Evolutionary conservation across 1,139 yeast species (phyloP), one percentile per base, ranked within the genome.

Genomic region (Groenewaldozyma auringiensis): DNA sequence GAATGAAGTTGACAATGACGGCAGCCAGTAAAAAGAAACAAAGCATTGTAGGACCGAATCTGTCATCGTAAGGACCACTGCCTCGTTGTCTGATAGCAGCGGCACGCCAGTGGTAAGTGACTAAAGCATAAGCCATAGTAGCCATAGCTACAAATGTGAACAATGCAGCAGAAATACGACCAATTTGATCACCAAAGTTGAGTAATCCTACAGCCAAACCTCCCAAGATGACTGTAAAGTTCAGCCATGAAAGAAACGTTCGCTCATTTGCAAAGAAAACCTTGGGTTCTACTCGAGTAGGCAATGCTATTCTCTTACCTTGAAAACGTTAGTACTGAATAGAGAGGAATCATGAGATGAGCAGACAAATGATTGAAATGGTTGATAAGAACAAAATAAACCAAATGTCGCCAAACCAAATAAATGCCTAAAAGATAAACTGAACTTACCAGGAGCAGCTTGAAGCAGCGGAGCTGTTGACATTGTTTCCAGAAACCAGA

Each of bases 71-170:
- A 27, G 98, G 98, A 42, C 98, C 98, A 11, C 94, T 78, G 32
- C 98, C 98, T 67, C 97, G 82, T 69, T 92, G 78, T 67, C 99
- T 81, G 59, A 92, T 92, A 50, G 98, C 98, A 63, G 89, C 87
- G 2, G 98, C 98, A 72, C 99, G 86, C 98, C 98, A 94, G 68
- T 92, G 99, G 66, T 94, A 92, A 20, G 97, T 94, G 42, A 87
- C 76, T 52, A 92, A 76, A 3, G 99, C 98, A 62, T 92, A 92
- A 6, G 83, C 76, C 99, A 92, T 92, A 32, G 97, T 92, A 54
- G 87, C 86, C 97, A 92, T 89, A 55, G 98, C 96, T 13, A 69
- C 73, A 52, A 92, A 75, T 2, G 98, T 94, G 74, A 92, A 92
- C 51, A 92, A 74, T 2, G 94, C 95, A 43, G 99, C 97, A 54